Conservation (phyloP, 2,329 filamentous ascomycete species). For the Neoarthrinium moseri region DNA sequence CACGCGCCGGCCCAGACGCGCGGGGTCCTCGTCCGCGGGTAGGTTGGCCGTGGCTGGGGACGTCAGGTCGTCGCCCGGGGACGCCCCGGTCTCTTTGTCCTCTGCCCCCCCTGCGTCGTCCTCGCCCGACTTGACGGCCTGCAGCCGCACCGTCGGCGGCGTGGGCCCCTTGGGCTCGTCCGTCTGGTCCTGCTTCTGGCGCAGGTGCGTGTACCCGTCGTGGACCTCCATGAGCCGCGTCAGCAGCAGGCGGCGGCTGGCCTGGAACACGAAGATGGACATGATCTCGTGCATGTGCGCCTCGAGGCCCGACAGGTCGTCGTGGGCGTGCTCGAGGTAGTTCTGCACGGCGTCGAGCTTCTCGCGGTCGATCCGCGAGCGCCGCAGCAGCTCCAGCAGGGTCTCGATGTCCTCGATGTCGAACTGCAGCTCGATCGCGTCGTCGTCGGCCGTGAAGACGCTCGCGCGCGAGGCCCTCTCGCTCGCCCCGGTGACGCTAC, state of each 20-base stretch:
- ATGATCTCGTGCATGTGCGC: slow-evolving; percentile 82
- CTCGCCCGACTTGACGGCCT: not conserved
- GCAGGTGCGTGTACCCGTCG: slow-evolving; percentile 36
- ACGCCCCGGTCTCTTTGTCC: not conserved
- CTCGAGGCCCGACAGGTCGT: slow-evolving; percentile 74
- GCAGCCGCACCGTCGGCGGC: not conserved
- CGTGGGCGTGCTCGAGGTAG: slow-evolving; percentile 74
- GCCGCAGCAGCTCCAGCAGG: slow-evolving; percentile 67
- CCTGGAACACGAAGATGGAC: slow-evolving; percentile 85
- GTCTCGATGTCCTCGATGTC: slow-evolving; percentile 63
- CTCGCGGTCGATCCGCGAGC: slow-evolving; percentile 80
- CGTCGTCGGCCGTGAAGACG: slow-evolving; percentile 18
- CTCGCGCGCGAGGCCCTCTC: slow-evolving; percentile 33
- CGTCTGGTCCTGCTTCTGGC: slow-evolving; percentile 12
- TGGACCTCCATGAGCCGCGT: slow-evolving; percentile 65
- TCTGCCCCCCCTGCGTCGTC: not conserved
- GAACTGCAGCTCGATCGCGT: slow-evolving; percentile 50
- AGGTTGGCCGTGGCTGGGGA: slow-evolving; percentile 21
- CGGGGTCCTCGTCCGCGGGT: slow-evolving; percentile 7
- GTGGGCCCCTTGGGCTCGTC: slow-evolving; percentile 24
- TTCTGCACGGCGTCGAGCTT: slow-evolving; percentile 81
- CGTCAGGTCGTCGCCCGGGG: not conserved
- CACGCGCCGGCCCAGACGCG: slow-evolving; percentile 42
- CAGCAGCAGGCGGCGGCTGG: slow-evolving; percentile 76
- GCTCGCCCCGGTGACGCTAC: slow-evolving; percentile 24